Evolutionary conservation across 176 grass and related monocot species (phyloP).

Genomic region (Pharus latifolius): DNA sequence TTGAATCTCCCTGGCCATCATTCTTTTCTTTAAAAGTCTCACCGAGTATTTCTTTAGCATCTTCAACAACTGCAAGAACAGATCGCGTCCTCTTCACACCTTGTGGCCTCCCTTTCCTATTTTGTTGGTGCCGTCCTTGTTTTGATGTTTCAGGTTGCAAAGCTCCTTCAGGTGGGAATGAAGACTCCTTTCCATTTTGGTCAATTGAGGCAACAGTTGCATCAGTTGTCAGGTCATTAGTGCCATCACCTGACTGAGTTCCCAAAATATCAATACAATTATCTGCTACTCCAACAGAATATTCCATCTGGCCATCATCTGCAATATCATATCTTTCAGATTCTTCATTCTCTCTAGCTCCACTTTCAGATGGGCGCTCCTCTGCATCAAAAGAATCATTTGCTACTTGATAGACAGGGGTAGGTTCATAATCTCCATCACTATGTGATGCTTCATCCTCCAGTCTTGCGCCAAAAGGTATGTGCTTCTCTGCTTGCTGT

Average conservation of each 20-base stretch:
- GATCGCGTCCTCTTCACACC: constrained; percentile 48
- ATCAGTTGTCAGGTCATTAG: constrained; percentile 19
- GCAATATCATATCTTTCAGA: constrained; percentile 29
- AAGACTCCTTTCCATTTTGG: constrained; percentile 50
- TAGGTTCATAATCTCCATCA: constrained; percentile 56
- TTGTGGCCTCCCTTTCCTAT: constrained; percentile 31
- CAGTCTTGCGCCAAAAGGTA: constrained; percentile 46
- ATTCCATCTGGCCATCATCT: constrained; percentile 45
- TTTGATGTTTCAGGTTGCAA: constrained; percentile 48
- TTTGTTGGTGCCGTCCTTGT: constrained; percentile 16
- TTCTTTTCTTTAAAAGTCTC: constrained; percentile 41
- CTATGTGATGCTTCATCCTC: constrained; percentile 56
- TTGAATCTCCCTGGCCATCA: constrained; percentile 36
- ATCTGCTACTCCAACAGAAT: constrained; percentile 75
- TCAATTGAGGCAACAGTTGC: constrained; percentile 28
- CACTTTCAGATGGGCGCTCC: constrained; percentile 28
- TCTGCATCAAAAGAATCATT: constrained; percentile 35
- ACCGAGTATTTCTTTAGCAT: constrained; percentile 58
- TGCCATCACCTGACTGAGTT: constrained; percentile 25
- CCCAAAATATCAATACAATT: constrained; percentile 44
- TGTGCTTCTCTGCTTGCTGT: constrained; percentile 23
- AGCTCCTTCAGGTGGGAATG: constrained; percentile 12
- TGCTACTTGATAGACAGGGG: constrained; percentile 48
- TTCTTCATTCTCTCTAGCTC: constrained; percentile 32
- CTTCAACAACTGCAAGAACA: constrained; percentile 61